Percentiles rank a stretch among this genome's conserved stretches.
Conservation (phyloP, 2,329 filamentous ascomycete genomes). For the Pseudocercospora fuligena region DNA sequence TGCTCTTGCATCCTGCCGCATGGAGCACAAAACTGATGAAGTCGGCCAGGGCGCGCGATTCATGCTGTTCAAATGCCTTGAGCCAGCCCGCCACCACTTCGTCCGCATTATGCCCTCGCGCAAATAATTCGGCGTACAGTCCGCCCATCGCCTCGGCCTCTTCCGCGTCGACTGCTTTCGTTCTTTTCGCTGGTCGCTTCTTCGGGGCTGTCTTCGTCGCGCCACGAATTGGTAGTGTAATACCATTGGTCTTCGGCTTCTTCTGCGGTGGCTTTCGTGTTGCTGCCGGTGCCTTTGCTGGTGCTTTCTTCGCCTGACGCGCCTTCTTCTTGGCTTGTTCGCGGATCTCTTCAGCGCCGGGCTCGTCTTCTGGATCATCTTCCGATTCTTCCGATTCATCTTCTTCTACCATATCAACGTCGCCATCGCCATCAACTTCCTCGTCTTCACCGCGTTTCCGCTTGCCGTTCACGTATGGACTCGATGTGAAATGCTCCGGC, state of each 20-base stretch:
- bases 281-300: constrained; percentile 37
- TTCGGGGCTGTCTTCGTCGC: constrained; percentile 45
- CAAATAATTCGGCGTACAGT: constrained; percentile 67
- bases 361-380: constrained; percentile 44
- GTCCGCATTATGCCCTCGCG: constrained; percentile 58
- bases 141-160: constrained; percentile 59
- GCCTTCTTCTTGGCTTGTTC: constrained; percentile 37
- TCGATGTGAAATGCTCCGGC: constrained; percentile 39
- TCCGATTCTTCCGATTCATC: constrained; percentile 36
- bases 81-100: constrained; percentile 64
- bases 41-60: constrained; percentile 60
- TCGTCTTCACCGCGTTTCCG: constrained; percentile 52
- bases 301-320: constrained; percentile 33
- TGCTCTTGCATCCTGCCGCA: constrained; percentile 78
- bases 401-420: constrained; percentile 39
- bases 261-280: constrained; percentile 50
- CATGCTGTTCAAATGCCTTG: constrained; percentile 59
- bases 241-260: constrained; percentile 60
- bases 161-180: constrained; percentile 56
- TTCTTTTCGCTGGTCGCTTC: constrained; percentile 55
- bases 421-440: constrained; percentile 41
- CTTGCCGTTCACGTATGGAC: constrained; percentile 46
- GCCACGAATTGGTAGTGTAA: constrained; percentile 61
- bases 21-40: constrained; percentile 66
- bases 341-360: constrained; percentile 57